These are phyloP conservation scores for Neurospora sp. DNA, from an alignment of 495 filamentous ascomycete species.

Conservation along the genomic window DNA sequence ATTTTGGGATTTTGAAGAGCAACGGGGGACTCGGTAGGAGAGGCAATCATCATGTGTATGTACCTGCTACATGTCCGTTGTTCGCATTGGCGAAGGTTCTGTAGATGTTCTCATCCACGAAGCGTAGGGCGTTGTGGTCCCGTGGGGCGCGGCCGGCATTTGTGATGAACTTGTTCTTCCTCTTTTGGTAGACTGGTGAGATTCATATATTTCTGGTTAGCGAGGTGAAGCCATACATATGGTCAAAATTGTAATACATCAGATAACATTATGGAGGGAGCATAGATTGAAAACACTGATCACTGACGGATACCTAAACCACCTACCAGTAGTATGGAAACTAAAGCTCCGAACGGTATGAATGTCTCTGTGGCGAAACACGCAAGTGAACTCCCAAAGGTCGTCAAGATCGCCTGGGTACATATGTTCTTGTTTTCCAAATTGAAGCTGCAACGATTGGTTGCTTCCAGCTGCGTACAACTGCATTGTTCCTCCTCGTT, in stretches of 20 bases:
- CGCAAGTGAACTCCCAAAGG: conserved; percentile 25
- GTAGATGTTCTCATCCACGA: neutral
- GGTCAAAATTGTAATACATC: neutral
- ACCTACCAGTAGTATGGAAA: conserved; percentile 34
- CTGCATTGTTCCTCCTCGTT: conserved; percentile 27
- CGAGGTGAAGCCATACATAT: neutral
- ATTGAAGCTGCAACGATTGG: conserved; percentile 38
- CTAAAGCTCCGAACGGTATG: conserved; percentile 14
- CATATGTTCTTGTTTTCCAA: conserved; percentile 7
- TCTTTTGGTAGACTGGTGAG: neutral
- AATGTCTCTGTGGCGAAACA: conserved; percentile 26
- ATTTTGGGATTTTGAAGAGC: neutral
- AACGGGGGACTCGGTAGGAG: neutral
- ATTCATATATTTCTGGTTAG: neutral
- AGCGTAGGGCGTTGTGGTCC: conserved; percentile 4
- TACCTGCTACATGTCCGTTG: conserved; percentile 17
- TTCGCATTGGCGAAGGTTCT: conserved; percentile 14
- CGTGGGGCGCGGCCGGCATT: conserved; percentile 10
- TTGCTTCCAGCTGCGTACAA: conserved; percentile 44
- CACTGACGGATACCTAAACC: neutral
- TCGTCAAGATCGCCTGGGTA: conserved; percentile 27
- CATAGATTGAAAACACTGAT: neutral
- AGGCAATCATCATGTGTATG: neutral
- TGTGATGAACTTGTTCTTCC: neutral
- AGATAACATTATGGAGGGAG: neutral